These are phyloP conservation scores for Miamiensis avidus DNA, from an alignment of 169 alveolate genomes.

Conservation along the genomic window DNA sequence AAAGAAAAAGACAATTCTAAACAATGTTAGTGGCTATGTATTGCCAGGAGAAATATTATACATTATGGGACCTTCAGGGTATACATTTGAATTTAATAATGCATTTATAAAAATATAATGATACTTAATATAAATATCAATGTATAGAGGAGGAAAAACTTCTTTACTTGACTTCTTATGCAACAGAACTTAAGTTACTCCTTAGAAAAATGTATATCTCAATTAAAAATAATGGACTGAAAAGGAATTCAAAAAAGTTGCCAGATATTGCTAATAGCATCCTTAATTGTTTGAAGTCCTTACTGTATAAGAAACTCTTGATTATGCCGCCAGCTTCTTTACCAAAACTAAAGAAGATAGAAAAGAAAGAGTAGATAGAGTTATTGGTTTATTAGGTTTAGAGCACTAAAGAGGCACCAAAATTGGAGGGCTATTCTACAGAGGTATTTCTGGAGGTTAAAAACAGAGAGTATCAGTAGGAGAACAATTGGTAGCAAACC, in stretches of 20 bases:
- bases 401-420: constrained; percentile 4
- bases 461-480: constrained; percentile 53
- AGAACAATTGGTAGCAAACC: constrained; percentile 16
- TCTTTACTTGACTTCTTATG: neutral
- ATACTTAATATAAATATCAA: too few species aligned
- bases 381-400: neutral
- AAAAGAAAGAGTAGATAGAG: neutral
- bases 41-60: neutral
- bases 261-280: neutral
- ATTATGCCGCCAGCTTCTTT: neutral
- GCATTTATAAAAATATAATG: too few species aligned
- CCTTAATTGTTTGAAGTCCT: neutral
- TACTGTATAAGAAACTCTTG: neutral
- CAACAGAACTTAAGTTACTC: neutral
- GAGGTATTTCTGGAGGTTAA: constrained; percentile 89
- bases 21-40: neutral
- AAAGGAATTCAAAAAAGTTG: neutral
- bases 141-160: neutral
- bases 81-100: too few species aligned
- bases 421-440: constrained; percentile 76
- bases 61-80: neutral
- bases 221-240: neutral
- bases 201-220: neutral
- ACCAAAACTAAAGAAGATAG: neutral
- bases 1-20: neutral